Base-by-base conservation (phyloP, 2,329 filamentous ascomycete species). In the Diaporthe longicolla region DNA sequence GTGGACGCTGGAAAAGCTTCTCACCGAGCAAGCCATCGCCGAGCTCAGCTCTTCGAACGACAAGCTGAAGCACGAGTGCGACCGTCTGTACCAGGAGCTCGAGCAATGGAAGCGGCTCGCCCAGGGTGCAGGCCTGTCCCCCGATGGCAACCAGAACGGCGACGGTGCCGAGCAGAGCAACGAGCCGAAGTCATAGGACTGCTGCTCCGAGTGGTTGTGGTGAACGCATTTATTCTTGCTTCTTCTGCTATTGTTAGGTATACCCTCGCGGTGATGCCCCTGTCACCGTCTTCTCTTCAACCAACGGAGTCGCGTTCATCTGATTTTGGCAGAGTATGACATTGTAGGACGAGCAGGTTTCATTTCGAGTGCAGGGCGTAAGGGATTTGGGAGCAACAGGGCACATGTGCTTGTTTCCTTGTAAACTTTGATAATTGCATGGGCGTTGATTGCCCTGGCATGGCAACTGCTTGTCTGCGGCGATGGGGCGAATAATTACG, bases 21-120 rank as follows among this genome's bases (percentile, higher is more conserved):
- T 97, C 52, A 96, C 94, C 0, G 94, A 97, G 84, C 94, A 97
- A 82, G 95, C 95, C 63, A 96, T 97, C 77, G 92, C 92, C 21
- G 96, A 98, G 83, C 90, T 98, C 68, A 96, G 93, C 80, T 89
- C 92, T 40, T 95, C 93, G 76, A 97, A 96, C 79, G 94, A 97
- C 78, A 97, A 95, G 84, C 89, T 96, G 76, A 96, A 96, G 86
- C 87, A 88, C 48, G 94, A 97, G 80, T 94, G 92, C 77, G 93
- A 95, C 81, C 88, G 93, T 45, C 91, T 93, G 29, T 95, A 94
- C 87, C 88, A 92, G 69, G 94, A 96, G 81, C 88, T 93, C 68
- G 93, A 95, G 81, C 92, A 91, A 61, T 96, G 94, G 92, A 95
- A 95, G 86, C 90, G 91, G 77, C 86, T 90, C 43, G 90, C 89